Percentiles rank a stretch among this genome's conserved stretches.
Evolutionary conservation across 306 rosid genomes (phyloP).

Genomic region (Benincasa hispida): DNA sequence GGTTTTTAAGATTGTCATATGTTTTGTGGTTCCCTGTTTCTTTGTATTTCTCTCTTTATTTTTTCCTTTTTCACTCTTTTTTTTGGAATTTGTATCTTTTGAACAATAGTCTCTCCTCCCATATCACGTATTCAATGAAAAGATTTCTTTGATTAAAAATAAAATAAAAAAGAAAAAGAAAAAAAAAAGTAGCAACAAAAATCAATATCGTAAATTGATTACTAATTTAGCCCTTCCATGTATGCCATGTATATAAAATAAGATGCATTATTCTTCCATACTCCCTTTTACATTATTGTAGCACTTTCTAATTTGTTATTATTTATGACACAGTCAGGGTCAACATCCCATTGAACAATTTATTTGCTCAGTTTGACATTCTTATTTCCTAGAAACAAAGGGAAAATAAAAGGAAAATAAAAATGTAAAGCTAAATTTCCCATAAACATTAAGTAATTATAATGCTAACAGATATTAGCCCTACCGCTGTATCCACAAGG

Average conservation of each 20-base stretch:
- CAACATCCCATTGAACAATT: background rate
- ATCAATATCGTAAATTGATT: background rate
- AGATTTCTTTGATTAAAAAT: background rate
- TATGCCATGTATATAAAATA: background rate
- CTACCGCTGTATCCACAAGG: slow-evolving; percentile 90
- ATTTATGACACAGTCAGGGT: background rate
- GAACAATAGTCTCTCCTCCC: no score
- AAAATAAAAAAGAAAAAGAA: no score
- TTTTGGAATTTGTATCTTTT: no score
- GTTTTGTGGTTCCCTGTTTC: no score
- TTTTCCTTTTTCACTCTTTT: background rate
- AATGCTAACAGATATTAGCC: background rate
- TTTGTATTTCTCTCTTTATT: no score
- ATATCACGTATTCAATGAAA: background rate
- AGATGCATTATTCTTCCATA: background rate
- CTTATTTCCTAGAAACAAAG: background rate
- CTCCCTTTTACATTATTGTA: background rate
- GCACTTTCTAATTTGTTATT: background rate
- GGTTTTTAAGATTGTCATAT: no score
- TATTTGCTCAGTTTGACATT: background rate
- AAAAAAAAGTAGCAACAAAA: background rate
- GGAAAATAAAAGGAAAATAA: background rate
- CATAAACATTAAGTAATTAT: background rate
- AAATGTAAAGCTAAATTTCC: background rate
- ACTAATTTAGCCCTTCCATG: background rate